These are phyloP conservation scores for Entomortierella beljakovae DNA, from an alignment of 192 early-diverging fungal genomes.

Conservation along the genomic window DNA sequence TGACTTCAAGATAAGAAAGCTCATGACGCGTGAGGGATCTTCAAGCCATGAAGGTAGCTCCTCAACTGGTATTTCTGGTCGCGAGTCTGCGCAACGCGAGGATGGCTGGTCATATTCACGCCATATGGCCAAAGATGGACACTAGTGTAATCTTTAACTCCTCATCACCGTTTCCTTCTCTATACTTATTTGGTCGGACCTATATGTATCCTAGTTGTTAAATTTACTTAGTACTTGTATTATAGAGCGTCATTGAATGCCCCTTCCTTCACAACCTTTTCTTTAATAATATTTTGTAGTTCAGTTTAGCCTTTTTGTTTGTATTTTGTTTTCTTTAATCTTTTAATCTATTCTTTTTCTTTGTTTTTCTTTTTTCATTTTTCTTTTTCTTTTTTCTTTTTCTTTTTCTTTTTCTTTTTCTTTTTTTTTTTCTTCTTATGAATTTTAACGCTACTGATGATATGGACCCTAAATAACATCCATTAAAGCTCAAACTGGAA, in stretches of 20 bases:
- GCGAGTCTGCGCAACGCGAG: neutral
- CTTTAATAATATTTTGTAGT: neutral
- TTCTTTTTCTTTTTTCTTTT: conserved; percentile 5
- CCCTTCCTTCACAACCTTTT: neutral
- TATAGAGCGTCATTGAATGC: neutral
- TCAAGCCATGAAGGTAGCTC: conserved; percentile 7
- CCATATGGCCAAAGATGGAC: conserved; percentile 37
- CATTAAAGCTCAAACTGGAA: neutral
- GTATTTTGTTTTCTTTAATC: neutral
- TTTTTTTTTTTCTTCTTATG: conserved; percentile 5
- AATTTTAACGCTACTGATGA: neutral
- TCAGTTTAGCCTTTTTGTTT: neutral
- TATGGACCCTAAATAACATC: neutral
- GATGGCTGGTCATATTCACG: conserved; percentile 52
- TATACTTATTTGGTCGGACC: neutral
- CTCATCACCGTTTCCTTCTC: neutral
- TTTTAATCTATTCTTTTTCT: neutral
- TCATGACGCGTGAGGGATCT: conserved; percentile 41
- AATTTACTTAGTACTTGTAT: conserved; percentile 1
- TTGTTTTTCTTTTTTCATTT: neutral
- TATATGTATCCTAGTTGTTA: conserved; percentile 8
- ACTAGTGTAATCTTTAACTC: neutral
- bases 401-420: conserved; percentile 2
- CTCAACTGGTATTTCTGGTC: neutral
- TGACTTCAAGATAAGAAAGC: conserved; percentile 50